These are phyloP conservation scores for Zymoseptoria brevis DNA, from an alignment of 2,329 filamentous ascomycete genomes.

Conservation along the genomic window DNA sequence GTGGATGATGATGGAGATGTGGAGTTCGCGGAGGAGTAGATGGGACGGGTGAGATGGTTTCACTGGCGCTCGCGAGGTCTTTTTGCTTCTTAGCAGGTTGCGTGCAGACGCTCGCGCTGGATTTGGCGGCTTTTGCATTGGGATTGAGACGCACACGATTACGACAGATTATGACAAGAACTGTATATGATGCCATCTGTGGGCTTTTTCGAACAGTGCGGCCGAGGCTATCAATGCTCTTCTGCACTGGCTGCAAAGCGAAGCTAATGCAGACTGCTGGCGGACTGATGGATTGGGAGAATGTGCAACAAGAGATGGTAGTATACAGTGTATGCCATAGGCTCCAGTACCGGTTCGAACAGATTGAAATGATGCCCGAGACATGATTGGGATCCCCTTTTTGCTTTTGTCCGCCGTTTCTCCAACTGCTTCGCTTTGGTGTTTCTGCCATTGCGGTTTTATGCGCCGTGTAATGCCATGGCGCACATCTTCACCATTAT, in stretches of 20 bases:
- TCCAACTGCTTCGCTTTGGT: no score
- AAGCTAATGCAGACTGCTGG: no score
- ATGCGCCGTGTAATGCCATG: no score
- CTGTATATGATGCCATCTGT: not conserved
- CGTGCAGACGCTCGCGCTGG: not conserved
- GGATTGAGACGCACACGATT: not conserved
- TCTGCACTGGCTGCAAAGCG: no score
- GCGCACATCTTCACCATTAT: no score
- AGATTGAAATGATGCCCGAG: not conserved
- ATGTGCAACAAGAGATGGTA: not conserved
- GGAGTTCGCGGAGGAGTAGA: conserved; percentile 1
- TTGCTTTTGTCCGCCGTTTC: no score
- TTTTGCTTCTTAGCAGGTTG: not conserved
- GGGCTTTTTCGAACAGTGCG: not conserved
- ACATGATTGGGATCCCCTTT: no score
- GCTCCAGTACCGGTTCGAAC: not conserved
- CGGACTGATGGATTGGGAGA: no score
- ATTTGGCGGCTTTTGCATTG: not conserved
- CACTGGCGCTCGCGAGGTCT: not conserved
- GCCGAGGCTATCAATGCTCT: no score
- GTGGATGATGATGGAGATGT: conserved; percentile 1
- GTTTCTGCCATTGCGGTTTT: no score
- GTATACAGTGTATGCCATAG: not conserved
- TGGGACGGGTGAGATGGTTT: not conserved
- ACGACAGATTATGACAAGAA: conserved; percentile 4